Base-by-base conservation (phyloP, 2,329 filamentous ascomycete genomes). In the Chlorencoelia australis region DNA sequence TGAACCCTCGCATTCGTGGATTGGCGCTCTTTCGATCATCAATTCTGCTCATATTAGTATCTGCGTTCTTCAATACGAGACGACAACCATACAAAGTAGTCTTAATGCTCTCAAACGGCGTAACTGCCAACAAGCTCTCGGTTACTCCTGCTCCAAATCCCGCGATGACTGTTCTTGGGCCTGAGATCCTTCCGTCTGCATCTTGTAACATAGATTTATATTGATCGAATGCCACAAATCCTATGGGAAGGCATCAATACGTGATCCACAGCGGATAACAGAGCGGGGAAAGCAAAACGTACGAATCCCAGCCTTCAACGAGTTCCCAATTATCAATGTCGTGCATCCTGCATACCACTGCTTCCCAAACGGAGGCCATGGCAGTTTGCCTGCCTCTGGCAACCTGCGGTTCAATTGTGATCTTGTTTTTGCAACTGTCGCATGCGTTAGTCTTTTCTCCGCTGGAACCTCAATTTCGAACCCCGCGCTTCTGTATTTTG, bases 291-390 rank as follows among this genome's bases (percentile, higher is more conserved):
- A 29, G n/a, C n/a, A n/a, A 27, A 27, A 69, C 80, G 43, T 72
- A 88, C 87, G 80, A 45, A 96, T 93, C 41, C 87, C 91, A 24
- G 91, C 91, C 67, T 98, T 98, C 58, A 91, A 71, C 35, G 87
- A 93, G 64, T 98, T 98, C 43, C 91, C 91, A 49, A 96, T 86
- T 41, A 98, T 94, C 57, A 95, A 65, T 18, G 91, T 96, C 30
- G 91, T 96, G 66, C 91, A 98, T 24, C 91, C 91, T 9, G 91
- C 89, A 61, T 98, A 98, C 91, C 91, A 98, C 61, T 94, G 86
- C 51, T 65, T 69, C 32, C 91, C 91, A 55, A 96, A 96, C 8
- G 85, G 84, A 28, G 91, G 91, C 83, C 86, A 95, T 35, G 89
- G 87, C 19, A 95, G 73, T 66, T 94, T 95, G 67, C 93, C 69